These are phyloP conservation scores for Dysphania ambrosioides DNA, from an alignment of 148 eudicot species.

Conservation along the genomic window DNA sequence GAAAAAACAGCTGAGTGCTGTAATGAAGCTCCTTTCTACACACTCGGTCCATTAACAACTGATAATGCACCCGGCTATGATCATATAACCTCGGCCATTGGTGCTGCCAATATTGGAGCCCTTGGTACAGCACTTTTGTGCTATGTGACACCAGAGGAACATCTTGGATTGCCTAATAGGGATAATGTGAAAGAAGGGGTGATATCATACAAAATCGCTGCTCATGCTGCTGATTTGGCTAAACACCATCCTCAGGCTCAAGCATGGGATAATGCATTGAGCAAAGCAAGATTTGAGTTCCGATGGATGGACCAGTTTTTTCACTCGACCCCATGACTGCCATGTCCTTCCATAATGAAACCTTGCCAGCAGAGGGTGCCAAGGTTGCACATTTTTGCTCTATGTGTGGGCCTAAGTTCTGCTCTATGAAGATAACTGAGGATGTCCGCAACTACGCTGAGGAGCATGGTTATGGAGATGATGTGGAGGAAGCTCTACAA, in stretches of 20 bases:
- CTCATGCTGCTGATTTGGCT: conserved; percentile 97
- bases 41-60: conserved; percentile 93
- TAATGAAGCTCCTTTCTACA: conserved; percentile 96
- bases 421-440: conserved; percentile 98
- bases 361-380: conserved; percentile 91
- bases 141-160: conserved; percentile 98
- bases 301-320: conserved; percentile 97
- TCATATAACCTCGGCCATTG: conserved; percentile 97
- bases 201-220: conserved; percentile 92
- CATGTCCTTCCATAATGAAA: conserved; percentile 94
- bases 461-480: conserved; percentile 95
- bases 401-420: conserved; percentile 98
- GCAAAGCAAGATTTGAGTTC: conserved; percentile 97
- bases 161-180: conserved; percentile 89
- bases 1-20: conserved; percentile 98
- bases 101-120: conserved; percentile 97
- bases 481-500: conserved; percentile 82
- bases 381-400: conserved; percentile 99
- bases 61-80: conserved; percentile 98
- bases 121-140: conserved; percentile 95
- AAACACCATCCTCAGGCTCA: conserved; percentile 87
- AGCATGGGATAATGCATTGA: conserved; percentile 91
- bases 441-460: conserved; percentile 95
- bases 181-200: conserved; percentile 97
- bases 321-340: conserved; percentile 97